These are phyloP conservation scores for Amborella trichopoda DNA, from an alignment of 164 flowering plant genomes.

Conservation along the genomic window DNA sequence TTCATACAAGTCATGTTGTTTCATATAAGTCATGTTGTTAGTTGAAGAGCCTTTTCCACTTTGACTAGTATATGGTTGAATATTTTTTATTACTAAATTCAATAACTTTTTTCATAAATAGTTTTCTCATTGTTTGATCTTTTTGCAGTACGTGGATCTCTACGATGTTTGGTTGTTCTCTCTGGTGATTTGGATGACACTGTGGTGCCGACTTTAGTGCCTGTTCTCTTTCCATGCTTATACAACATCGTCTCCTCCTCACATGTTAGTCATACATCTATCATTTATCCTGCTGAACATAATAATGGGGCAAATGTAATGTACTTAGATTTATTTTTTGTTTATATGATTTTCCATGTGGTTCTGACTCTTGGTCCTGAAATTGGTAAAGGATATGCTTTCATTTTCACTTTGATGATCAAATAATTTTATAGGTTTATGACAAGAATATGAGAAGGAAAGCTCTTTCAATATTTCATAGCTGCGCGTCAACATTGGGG, in stretches of 20 bases:
- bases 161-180: slow-evolving; percentile 76
- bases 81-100: no score
- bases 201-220: slow-evolving; percentile 62
- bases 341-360: no score
- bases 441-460: slow-evolving; percentile 55
- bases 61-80: no score
- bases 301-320: no score
- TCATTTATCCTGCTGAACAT: no score
- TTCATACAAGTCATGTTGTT: no score
- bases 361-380: background rate
- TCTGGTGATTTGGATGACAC: slow-evolving; percentile 81
- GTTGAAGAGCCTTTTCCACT: no score
- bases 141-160: slow-evolving; percentile 70
- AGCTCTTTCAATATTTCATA: slow-evolving; percentile 67
- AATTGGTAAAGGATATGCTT: no score
- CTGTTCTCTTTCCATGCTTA: slow-evolving; percentile 73
- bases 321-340: no score
- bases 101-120: no score
- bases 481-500: slow-evolving; percentile 71
- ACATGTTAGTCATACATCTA: slow-evolving; percentile 52
- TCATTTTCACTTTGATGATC: no score
- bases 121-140: background rate
- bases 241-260: slow-evolving; percentile 63
- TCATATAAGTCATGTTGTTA: no score
- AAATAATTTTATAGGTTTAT: slow-evolving; percentile 72